A percentile compares a stretch with the other conserved stretches of the same genome.
Evolutionary conservation across 148 eudicot genomes (phyloP).

Genomic region (Gaultheria prostrata): DNA sequence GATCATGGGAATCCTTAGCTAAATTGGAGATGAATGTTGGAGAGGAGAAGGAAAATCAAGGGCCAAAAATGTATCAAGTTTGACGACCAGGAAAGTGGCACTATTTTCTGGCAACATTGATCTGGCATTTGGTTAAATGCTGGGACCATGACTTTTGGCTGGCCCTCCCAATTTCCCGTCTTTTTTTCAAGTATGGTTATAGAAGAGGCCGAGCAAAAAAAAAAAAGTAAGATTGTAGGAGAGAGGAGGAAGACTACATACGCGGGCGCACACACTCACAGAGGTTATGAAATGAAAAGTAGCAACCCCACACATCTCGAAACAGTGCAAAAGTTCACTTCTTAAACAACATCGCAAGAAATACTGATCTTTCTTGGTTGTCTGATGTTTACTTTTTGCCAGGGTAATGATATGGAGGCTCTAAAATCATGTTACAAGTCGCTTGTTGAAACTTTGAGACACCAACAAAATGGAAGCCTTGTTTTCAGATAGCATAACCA

Average conservation of each 20-base stretch:
- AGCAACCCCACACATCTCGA: not conserved
- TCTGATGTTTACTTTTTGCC: conserved; percentile 30
- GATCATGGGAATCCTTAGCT: not conserved
- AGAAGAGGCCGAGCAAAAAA: too few relatives aligned
- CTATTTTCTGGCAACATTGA: not conserved
- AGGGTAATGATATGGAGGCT: conserved; percentile 79
- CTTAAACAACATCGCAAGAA: not conserved
- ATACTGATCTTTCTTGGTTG: not conserved
- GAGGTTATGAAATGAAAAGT: not conserved
- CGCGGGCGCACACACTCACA: not conserved
- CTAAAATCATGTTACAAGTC: conserved; percentile 75
- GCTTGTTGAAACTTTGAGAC: conserved; percentile 70
- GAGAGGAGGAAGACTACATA: not conserved
- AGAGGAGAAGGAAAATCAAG: conserved; percentile 9
- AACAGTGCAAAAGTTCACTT: not conserved
- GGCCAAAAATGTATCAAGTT: not conserved
- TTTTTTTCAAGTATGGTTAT: not conserved
- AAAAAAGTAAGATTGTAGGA: not conserved
- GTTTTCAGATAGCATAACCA: conserved; percentile 81
- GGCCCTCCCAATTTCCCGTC: not conserved
- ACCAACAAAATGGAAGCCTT: conserved; percentile 84
- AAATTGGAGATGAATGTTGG: not conserved
- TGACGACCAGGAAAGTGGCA: not conserved
- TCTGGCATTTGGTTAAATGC: not conserved
- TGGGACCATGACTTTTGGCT: not conserved